These are phyloP conservation scores for Lecanicillium sp. DNA, from an alignment of 2,329 filamentous ascomycete genomes.

Conservation along the genomic window DNA sequence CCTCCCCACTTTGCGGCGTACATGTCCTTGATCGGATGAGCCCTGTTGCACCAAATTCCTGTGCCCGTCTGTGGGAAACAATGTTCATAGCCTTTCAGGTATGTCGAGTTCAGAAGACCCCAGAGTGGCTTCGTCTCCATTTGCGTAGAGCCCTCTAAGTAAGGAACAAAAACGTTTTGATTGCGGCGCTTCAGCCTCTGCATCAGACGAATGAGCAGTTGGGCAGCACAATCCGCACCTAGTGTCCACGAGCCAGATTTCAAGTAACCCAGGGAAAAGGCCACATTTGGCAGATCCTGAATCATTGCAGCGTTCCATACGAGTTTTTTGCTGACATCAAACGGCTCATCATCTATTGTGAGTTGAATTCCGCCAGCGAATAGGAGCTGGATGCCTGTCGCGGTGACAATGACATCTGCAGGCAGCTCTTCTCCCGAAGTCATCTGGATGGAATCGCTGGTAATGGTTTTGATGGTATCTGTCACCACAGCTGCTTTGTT, in stretches of 20 bases:
- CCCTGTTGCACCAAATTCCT: slow-evolving; percentile 3
- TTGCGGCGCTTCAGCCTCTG: not conserved
- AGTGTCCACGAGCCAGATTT: slow-evolving; percentile 58
- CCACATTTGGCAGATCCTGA: slow-evolving; percentile 56
- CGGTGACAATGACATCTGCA: slow-evolving; percentile 62
- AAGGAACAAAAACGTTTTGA: not conserved
- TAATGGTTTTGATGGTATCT: slow-evolving; percentile 44
- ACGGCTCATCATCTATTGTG: slow-evolving; percentile 43
- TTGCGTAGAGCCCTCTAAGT: not conserved
- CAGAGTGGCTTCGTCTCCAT: slow-evolving; percentile 3
- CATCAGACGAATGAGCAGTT: not conserved
- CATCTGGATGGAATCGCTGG: slow-evolving; percentile 37
- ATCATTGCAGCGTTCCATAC: slow-evolving; percentile 60
- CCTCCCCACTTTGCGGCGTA: slow-evolving; percentile 2
- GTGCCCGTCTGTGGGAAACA: slow-evolving; percentile 5
- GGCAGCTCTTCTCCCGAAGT: slow-evolving; percentile 42
- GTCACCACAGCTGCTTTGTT: slow-evolving; percentile 36
- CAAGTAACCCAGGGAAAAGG: slow-evolving; percentile 56
- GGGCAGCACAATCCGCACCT: slow-evolving; percentile 48
- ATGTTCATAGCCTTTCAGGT: slow-evolving; percentile 1
- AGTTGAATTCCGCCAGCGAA: slow-evolving; percentile 48
- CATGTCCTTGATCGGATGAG: slow-evolving; percentile 1
- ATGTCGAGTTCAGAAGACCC: slow-evolving; percentile 1
- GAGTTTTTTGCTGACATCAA: slow-evolving; percentile 43
- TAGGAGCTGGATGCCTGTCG: slow-evolving; percentile 56